Conservation (phyloP, 2,329 filamentous ascomycete genomes). For the Stachybotrys chlorohalonatus region DNA sequence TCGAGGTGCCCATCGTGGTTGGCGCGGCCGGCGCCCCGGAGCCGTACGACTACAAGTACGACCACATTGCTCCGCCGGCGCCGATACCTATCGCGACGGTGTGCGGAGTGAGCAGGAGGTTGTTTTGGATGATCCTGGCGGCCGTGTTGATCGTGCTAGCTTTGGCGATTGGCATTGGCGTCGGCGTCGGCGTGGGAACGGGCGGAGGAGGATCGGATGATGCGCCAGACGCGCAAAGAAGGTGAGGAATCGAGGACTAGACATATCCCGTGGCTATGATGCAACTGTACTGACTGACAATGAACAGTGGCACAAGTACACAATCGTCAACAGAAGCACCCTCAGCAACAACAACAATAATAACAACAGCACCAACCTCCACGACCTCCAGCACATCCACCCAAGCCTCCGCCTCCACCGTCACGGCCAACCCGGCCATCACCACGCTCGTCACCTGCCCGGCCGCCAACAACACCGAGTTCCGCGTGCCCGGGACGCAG, state of each 20-base stretch:
- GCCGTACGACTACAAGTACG: conserved; percentile 15
- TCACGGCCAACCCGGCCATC: background rate
- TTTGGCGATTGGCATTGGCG: conserved; percentile 22
- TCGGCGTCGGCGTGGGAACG: conserved; percentile 29
- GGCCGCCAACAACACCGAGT: conserved; percentile 33
- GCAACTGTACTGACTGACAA: background rate
- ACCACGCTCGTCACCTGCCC: conserved; percentile 27
- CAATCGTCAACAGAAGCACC: conserved; percentile 6
- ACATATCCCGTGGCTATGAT: background rate
- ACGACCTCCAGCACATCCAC: conserved; percentile 13
- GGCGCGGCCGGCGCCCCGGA: conserved; percentile 8
- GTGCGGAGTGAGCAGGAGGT: conserved; percentile 16
- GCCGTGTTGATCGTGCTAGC: conserved; percentile 18
- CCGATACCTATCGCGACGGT: conserved; percentile 11
- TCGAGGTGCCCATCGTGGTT: conserved; percentile 2
- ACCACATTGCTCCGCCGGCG: conserved; percentile 11
- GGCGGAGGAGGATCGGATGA: background rate
- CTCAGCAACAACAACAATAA: conserved; percentile 2
- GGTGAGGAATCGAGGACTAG: conserved; percentile 1
- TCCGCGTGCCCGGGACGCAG: conserved; percentile 27
- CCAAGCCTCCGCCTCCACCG: conserved; percentile 5
- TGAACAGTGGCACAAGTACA: background rate
- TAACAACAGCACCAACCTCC: conserved; percentile 3
- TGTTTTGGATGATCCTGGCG: conserved; percentile 26
- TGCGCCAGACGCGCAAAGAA: background rate